Percentiles rank a stretch among this genome's conserved stretches.
These are phyloP conservation scores for Zygoascus sp. DNA, from an alignment of 1,139 yeast genomes.

Conservation along the genomic window DNA sequence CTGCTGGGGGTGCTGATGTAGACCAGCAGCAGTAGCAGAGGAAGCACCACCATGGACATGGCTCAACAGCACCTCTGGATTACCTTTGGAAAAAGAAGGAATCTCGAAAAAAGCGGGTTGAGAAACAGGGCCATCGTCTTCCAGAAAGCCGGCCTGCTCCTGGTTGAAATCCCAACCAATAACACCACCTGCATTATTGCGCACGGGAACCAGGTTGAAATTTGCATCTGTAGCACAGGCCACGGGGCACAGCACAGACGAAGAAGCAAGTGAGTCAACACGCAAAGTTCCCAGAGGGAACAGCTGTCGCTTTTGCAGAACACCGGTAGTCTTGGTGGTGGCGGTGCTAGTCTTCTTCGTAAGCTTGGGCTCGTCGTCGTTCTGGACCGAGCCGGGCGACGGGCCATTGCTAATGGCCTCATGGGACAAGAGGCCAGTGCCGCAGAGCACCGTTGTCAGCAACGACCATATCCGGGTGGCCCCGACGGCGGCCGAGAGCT, in stretches of 20 bases:
- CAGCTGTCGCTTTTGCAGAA: background rate
- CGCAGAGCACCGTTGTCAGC: conserved; percentile 1
- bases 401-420: no score
- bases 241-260: conserved; percentile 18
- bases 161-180: conserved; percentile 27
- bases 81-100: background rate
- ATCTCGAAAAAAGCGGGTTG: background rate
- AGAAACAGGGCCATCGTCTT: conserved; percentile 3
- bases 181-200: conserved; percentile 24
- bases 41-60: background rate
- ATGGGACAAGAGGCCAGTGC: background rate
- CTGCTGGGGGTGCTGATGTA: background rate
- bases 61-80: background rate
- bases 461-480: conserved; percentile 5
- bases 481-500: conserved; percentile 6
- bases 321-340: background rate
- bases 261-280: background rate
- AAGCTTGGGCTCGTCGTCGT: no score
- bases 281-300: conserved; percentile 7
- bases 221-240: conserved; percentile 29
- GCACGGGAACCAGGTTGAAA: conserved; percentile 25
- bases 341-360: background rate
- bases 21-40: background rate
- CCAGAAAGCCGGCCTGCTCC: conserved; percentile 5
- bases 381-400: no score